A percentile compares a stretch with the other conserved stretches of the same genome.
Evolutionary conservation across 2,329 filamentous ascomycete genomes (phyloP).

Genomic region (Ophiostoma pallidulum): DNA sequence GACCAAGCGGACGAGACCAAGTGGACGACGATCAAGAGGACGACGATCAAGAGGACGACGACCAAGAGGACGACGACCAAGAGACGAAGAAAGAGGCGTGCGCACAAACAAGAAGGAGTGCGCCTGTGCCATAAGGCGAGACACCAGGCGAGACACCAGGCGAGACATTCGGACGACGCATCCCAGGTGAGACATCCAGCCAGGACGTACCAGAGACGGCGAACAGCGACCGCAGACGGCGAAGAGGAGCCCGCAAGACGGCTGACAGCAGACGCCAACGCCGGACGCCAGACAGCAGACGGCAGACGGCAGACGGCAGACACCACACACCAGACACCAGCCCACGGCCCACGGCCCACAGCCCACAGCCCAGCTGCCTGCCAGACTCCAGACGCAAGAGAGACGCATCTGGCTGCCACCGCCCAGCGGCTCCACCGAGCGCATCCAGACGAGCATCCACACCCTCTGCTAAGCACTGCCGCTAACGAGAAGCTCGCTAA

Average conservation of each 20-base stretch:
- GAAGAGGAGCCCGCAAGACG: too few relatives aligned
- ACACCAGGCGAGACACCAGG: too few relatives aligned
- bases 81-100: not conserved
- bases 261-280: too few relatives aligned
- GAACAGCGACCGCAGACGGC: not conserved
- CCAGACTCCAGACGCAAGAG: not conserved
- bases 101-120: not conserved
- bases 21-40: not conserved
- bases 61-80: not conserved
- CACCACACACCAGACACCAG: too few relatives aligned
- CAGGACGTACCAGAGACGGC: not conserved
- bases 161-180: too few relatives aligned
- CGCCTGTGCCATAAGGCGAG: slow-evolving; percentile 7
- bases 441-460: not conserved
- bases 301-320: too few relatives aligned
- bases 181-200: not conserved
- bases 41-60: not conserved
- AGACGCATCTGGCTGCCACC: slow-evolving; percentile 1
- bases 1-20: not conserved
- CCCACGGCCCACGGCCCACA: too few relatives aligned
- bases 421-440: not conserved
- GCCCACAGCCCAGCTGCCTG: too few relatives aligned
- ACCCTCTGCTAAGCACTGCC: not conserved
- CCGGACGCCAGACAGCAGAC: not conserved
- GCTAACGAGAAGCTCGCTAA: slow-evolving; percentile 6